Evolutionary conservation across 208 protist species (phyloP).

Genomic region (Wallacemonas sp.): DNA sequence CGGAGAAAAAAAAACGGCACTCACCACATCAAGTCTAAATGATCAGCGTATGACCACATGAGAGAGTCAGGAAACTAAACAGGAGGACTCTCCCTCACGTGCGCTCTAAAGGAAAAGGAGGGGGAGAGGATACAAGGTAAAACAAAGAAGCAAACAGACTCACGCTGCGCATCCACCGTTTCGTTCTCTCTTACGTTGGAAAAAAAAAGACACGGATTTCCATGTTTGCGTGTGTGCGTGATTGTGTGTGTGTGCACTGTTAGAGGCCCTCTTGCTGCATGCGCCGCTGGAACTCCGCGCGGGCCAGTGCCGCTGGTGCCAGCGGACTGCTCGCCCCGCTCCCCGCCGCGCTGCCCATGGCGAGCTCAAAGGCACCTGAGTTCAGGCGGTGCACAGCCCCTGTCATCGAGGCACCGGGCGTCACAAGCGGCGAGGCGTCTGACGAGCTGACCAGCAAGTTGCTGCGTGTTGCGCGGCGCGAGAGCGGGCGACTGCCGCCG

Average conservation of each 20-base stretch:
- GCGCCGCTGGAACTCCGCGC: conserved; percentile 18
- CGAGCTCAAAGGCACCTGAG: not conserved
- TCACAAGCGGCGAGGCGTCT: not conserved
- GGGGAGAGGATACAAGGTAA: no score
- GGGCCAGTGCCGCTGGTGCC: conserved; percentile 4
- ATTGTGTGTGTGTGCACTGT: not conserved
- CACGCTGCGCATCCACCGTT: no score
- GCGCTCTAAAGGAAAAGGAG: no score
- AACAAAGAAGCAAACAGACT: no score
- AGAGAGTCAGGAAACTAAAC: no score
- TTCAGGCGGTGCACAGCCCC: not conserved
- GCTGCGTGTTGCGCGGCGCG: conserved; percentile 1
- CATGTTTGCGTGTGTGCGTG: not conserved
- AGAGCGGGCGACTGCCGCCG: conserved; percentile 22
- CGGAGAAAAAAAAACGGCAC: no score
- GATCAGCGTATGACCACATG: no score
- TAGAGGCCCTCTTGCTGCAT: conserved; percentile 10
- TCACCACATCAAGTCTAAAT: no score
- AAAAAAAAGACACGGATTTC: no score
- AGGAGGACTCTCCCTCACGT: no score
- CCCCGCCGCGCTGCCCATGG: conserved; percentile 7
- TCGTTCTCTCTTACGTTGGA: no score
- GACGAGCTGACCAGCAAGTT: not conserved
- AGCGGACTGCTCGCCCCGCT: conserved; percentile 19
- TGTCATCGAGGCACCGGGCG: not conserved